Conservation (phyloP, 148 eudicot genomes). For the Heliosperma pusillum region DNA sequence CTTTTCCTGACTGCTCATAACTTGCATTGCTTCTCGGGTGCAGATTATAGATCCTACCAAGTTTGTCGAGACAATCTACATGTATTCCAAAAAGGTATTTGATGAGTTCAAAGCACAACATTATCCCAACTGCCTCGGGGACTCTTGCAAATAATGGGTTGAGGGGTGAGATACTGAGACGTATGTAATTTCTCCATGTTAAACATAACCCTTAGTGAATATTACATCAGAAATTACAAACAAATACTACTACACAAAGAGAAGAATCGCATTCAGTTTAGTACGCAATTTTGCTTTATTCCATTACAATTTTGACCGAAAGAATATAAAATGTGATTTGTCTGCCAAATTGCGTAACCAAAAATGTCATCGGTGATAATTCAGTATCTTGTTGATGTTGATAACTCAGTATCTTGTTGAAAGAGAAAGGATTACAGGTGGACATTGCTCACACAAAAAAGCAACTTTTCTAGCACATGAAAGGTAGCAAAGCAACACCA, state of each 20-base stretch:
- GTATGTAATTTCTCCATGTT: background rate
- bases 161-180: background rate
- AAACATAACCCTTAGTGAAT: background rate
- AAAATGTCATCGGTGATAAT: too few species aligned
- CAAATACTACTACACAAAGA: background rate
- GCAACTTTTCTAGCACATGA: background rate
- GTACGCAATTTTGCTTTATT: background rate
- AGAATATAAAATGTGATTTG: too few species aligned
- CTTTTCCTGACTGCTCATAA: constrained; percentile 51
- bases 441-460: background rate
- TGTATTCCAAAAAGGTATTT: background rate
- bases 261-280: background rate
- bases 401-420: too few species aligned
- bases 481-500: background rate
- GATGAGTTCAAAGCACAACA: background rate
- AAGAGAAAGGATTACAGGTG: background rate
- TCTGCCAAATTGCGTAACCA: background rate
- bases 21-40: constrained; percentile 92
- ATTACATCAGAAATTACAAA: background rate
- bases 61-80: constrained; percentile 93
- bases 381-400: too few species aligned
- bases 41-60: constrained; percentile 96
- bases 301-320: background rate
- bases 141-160: background rate
- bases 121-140: background rate